These are phyloP conservation scores for Ceratocystis smalleyi DNA, from an alignment of 2,329 filamentous ascomycete genomes.

Conservation along the genomic window DNA sequence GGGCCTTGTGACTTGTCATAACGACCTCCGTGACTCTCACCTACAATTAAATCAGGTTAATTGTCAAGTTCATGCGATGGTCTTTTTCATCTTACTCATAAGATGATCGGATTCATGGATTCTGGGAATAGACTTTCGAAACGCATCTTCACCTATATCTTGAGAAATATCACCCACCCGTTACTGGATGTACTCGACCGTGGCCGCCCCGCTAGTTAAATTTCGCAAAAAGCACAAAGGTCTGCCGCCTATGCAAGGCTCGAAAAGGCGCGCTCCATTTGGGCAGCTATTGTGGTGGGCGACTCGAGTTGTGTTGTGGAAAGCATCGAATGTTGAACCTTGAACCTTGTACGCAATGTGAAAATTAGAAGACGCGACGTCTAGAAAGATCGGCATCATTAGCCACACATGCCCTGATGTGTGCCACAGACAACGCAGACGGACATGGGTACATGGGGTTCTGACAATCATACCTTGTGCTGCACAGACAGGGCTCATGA, in stretches of 20 bases:
- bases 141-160: neutral
- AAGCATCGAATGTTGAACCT: neutral
- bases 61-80: neutral
- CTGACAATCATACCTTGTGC: slow-evolving; percentile 7
- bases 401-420: slow-evolving; percentile 8
- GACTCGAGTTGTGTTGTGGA: neutral
- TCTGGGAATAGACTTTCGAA: neutral
- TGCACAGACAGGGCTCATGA: slow-evolving; percentile 1
- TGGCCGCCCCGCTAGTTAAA: neutral
- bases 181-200: neutral
- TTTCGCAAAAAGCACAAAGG: neutral
- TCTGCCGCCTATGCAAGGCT: neutral
- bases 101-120: neutral
- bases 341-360: slow-evolving; percentile 6
- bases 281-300: neutral
- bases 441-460: neutral
- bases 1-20: no score
- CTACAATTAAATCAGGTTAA: no score
- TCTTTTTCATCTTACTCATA: neutral
- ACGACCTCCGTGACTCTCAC: no score
- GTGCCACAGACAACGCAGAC: slow-evolving; percentile 5
- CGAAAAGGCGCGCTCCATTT: neutral
- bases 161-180: neutral
- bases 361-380: slow-evolving; percentile 7
- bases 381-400: slow-evolving; percentile 8